These are phyloP conservation scores for Pestalotiopsis sp. DNA, from an alignment of 2,329 filamentous ascomycete genomes.

Conservation along the genomic window DNA sequence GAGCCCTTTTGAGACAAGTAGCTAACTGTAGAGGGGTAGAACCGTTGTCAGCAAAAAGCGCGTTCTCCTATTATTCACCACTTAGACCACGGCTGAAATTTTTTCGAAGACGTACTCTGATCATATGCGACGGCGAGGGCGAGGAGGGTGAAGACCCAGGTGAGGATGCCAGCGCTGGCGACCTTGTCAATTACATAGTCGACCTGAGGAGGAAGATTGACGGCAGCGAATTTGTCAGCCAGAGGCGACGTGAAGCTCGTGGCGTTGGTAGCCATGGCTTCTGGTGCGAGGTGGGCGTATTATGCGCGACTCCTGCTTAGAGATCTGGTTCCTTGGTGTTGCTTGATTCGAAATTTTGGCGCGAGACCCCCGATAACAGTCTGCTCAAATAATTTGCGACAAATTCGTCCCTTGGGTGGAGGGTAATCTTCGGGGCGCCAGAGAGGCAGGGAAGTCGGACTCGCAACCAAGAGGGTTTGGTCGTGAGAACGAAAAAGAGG, in stretches of 20 bases:
- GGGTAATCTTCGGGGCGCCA: background rate
- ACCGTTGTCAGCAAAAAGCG: slow-evolving; percentile 17
- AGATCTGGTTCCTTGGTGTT: background rate
- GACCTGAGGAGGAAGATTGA: slow-evolving; percentile 57
- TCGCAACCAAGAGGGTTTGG: background rate
- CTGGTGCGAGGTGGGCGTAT: background rate
- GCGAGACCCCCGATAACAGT: background rate
- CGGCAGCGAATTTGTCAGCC: slow-evolving; percentile 56
- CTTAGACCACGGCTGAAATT: background rate
- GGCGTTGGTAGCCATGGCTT: slow-evolving; percentile 60
- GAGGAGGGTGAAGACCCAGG: slow-evolving; percentile 71
- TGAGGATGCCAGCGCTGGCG: slow-evolving; percentile 60
- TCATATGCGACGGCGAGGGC: slow-evolving; percentile 80
- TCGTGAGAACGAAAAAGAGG: background rate
- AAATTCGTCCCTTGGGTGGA: background rate
- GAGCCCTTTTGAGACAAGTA: slow-evolving; percentile 76
- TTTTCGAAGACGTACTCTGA: slow-evolving; percentile 67
- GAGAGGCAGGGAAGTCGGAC: background rate
- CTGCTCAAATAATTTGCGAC: background rate
- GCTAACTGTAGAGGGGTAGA: slow-evolving; percentile 55
- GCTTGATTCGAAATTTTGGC: background rate
- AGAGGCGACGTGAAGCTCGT: slow-evolving; percentile 69
- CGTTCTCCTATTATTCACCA: background rate
- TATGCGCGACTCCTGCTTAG: background rate
- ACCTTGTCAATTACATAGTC: slow-evolving; percentile 57